phyloP scores from a whole-genome alignment of 805 yeast species.

The Teunomyces lycoperdinae region DNA sequence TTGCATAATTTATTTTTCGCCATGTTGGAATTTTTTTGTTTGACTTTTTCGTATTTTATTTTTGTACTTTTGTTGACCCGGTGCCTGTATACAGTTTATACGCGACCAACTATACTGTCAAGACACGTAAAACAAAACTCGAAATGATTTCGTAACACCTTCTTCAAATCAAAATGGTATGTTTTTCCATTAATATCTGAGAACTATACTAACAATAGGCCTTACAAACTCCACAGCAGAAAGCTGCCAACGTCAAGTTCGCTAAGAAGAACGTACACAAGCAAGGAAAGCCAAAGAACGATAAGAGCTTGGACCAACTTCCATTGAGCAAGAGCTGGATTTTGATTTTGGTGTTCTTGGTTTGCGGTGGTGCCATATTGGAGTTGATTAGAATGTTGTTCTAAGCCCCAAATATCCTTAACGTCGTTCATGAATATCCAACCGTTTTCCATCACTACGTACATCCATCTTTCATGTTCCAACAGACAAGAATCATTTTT shows the following conservation, averaged over 20 bases:
- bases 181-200: not conserved
- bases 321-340: constrained; percentile 70
- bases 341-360: constrained; percentile 55
- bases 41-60: not conserved
- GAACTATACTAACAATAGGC: constrained; percentile 39
- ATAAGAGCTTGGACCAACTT: constrained; percentile 35
- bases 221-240: constrained; percentile 81
- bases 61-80: not conserved
- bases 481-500: not conserved
- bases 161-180: constrained; percentile 8
- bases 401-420: constrained; percentile 17
- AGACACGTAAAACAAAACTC: constrained; percentile 8
- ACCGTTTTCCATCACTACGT: not conserved
- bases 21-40: not conserved
- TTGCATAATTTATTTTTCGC: too few species aligned
- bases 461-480: not conserved
- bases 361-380: constrained; percentile 79
- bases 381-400: constrained; percentile 60
- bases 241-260: constrained; percentile 81
- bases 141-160: not conserved
- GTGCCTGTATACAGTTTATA: not conserved
- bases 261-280: constrained; percentile 69
- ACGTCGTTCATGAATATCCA: not conserved
- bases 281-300: constrained; percentile 66
- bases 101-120: not conserved